Evolutionary conservation across 441 rosid species (phyloP), one percentile per base, ranked within the genome.

Genomic region (Brassica hybrid): DNA sequence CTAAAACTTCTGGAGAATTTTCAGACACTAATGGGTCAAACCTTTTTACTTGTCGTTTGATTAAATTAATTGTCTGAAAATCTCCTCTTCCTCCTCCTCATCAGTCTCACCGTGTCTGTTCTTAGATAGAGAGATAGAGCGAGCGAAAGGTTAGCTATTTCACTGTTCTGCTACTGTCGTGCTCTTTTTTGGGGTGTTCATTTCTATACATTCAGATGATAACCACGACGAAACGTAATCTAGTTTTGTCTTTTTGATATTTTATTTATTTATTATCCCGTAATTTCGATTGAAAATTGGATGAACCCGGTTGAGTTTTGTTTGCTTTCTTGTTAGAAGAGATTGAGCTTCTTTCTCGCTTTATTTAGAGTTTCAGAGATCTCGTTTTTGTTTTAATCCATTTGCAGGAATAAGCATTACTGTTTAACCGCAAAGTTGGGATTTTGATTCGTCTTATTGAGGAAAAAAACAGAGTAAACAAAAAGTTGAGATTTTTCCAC

Each of bases 331-430:
- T 67, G 21, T 34, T 52, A 50, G 58, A n/a, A 25, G 16, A 72
- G 41, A 45, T 78, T 52, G 21, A 34, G 32, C 43, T 65, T 67
- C 14, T 34, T 54, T 32, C 7, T 34, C 25, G n/a, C 18, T 72
- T 10, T 0, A 5, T 74, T 18, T 16, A 23, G 25, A 59, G 63
- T n/a, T 34, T 11, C 36, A 41, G 41, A 77, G 79, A 69, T 64
- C 75, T 63, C 17, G 63, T 66, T 21, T 78, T 58, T 17, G 18
- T n/a, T 67, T 8, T 3, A 7, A 19, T 69, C 71, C 38, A 54
- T 74, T 75, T 75, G 65, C 79, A 80, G 79, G 76, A 34, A 71
- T 1, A 69, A 65, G 54, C 75, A 25, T 57, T 21, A 12, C 6
- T 41, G 67, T 65, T 74, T 21, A 34, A 27, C 18, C 41, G 1